Evolutionary conservation across 1,139 yeast species (phyloP), one percentile per base, ranked within the genome.

Genomic region (Debaryomycetaceae sp.): DNA sequence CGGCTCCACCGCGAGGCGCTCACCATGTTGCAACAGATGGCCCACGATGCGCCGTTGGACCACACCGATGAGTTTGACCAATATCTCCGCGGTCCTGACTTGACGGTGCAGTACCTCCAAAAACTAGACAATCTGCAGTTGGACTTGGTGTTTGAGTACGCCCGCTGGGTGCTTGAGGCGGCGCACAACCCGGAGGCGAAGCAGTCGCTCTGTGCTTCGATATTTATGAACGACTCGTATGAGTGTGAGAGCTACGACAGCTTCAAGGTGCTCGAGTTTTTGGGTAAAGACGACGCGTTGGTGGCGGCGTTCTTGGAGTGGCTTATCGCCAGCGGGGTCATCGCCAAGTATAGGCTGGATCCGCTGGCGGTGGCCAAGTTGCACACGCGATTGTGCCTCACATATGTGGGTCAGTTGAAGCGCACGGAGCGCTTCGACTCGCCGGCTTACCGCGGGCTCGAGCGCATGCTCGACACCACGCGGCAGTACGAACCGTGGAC

Each of bases 141-240:
- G 18, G 72, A 67, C 18, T 49, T 83, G 13, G 67, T 86, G 2
- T 69, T 85, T 30, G 61, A 77, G 38, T 83, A 67, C 49, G 58
- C 84, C 0, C 51, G 59, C 22, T 75, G 81, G 76, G 67, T 84
- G 1, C 55, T 83, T 18, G 43, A 52, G 7, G 54, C 60, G 5
- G 3, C 10, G 6, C 10, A 25, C 11, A 8, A 10, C 8, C 19
- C 28, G 4, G 27, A 25, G 10, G 9, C 25, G 9, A 9, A 23
- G 9, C 9, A 6, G 6, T 11, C 11, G 9, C 8, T 18, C 11
- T 5, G 15, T 26, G 23, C 61, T 67, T 25, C 65, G 6, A 62
- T 89, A 0, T 89, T 89, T 42, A 66, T 85, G 66, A 80, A 75
- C 38, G 83, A 81, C 34, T 61, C 82, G 0, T 67, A 71, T 10